Evolutionary conservation across 2,329 filamentous ascomycete species (phyloP).

Genomic region (Mariannaea sp.): DNA sequence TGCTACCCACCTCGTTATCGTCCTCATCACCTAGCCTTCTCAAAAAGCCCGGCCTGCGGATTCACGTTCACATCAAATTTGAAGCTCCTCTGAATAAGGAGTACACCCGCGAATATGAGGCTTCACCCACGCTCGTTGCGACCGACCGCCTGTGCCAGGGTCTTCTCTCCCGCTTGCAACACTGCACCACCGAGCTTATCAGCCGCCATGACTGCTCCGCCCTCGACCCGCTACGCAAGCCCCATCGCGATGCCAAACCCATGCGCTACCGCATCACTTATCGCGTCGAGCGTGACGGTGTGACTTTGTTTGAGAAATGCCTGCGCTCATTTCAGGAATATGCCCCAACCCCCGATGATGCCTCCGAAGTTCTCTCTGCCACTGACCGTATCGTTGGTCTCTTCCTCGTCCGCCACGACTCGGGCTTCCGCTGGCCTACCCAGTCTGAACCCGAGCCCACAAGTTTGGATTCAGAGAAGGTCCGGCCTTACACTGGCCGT

Average conservation of each 20-base stretch:
- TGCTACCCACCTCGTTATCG: slow-evolving; percentile 14
- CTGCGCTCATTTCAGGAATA: slow-evolving; percentile 57
- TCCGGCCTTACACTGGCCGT: slow-evolving; percentile 47
- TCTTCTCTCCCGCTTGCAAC: slow-evolving; percentile 55
- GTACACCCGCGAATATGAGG: slow-evolving; percentile 53
- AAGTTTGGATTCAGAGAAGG: slow-evolving; percentile 45
- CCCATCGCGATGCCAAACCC: slow-evolving; percentile 47
- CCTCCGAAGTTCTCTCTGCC: slow-evolving; percentile 54
- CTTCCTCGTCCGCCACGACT: slow-evolving; percentile 56
- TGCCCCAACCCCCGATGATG: slow-evolving; percentile 48
- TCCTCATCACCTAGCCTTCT: slow-evolving; percentile 16
- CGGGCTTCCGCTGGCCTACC: slow-evolving; percentile 54
- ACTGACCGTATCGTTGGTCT: slow-evolving; percentile 56
- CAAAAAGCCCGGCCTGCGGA: slow-evolving; percentile 40
- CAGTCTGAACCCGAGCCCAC: slow-evolving; percentile 47
- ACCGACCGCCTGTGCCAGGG: slow-evolving; percentile 54
- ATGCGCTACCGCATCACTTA: slow-evolving; percentile 56
- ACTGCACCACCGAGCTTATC: slow-evolving; percentile 58
- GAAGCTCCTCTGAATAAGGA: slow-evolving; percentile 50
- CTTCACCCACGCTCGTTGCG: slow-evolving; percentile 50
- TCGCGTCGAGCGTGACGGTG: slow-evolving; percentile 49
- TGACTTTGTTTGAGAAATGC: slow-evolving; percentile 50
- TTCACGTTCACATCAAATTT: slow-evolving; percentile 53
- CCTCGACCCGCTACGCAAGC: slow-evolving; percentile 45
- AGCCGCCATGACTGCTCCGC: slow-evolving; percentile 57